Evolutionary conservation across 2,329 filamentous ascomycete species (phyloP).

Genomic region (Arthroderma sp.): DNA sequence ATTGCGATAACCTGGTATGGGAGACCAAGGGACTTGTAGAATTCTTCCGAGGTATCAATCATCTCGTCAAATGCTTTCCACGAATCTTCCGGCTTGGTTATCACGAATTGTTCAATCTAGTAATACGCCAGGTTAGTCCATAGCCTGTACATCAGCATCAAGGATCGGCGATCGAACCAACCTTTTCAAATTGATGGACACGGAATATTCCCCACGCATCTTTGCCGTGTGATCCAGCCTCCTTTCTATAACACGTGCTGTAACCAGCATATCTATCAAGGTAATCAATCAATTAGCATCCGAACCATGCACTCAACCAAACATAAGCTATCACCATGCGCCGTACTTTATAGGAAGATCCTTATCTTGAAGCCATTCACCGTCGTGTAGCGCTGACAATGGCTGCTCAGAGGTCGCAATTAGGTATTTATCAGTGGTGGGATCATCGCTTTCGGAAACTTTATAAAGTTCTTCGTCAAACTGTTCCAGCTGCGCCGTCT

Average conservation of each 20-base stretch:
- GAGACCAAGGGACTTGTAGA: conserved; percentile 78
- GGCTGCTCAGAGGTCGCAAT: conserved; percentile 89
- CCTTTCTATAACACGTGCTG: conserved; percentile 89
- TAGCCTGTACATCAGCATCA: conserved; percentile 7
- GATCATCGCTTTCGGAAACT: conserved; percentile 69
- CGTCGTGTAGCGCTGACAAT: conserved; percentile 79
- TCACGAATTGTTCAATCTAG: conserved; percentile 62
- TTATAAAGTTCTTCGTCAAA: conserved; percentile 99
- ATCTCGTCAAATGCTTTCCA: conserved; percentile 92
- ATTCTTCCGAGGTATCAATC: conserved; percentile 82
- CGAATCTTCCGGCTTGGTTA: conserved; percentile 75
- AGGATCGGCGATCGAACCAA: conserved; percentile 16
- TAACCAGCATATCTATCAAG: conserved; percentile 58
- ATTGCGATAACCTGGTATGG: conserved; percentile 90
- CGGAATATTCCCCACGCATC: conserved; percentile 98
- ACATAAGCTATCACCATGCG: too few relatives aligned
- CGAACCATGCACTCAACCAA: background rate
- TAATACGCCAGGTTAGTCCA: background rate
- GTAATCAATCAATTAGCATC: background rate
- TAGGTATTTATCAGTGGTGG: conserved; percentile 72
- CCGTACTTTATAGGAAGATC: conserved; percentile 74
- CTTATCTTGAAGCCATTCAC: conserved; percentile 78
- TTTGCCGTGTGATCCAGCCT: conserved; percentile 80
- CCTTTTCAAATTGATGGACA: conserved; percentile 96
- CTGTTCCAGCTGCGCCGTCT: conserved; percentile 91